Evolutionary conservation across 2,329 filamentous ascomycete species (phyloP).

Genomic region (Penicillium sp.): DNA sequence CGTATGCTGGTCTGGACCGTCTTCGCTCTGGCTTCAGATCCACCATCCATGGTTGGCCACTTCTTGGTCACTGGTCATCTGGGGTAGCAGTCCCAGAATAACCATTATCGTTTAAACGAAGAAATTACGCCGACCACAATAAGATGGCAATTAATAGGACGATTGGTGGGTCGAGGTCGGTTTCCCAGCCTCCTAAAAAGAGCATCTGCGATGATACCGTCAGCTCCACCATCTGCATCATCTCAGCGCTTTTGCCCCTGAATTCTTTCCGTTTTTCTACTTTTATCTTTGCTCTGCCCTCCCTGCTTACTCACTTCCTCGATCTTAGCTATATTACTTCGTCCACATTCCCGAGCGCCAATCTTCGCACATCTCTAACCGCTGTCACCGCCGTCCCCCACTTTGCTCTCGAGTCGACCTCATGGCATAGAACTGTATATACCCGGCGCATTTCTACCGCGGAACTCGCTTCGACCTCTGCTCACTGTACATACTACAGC

Average conservation of each 20-base stretch:
- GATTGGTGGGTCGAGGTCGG: not conserved
- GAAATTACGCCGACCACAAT: not conserved
- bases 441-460: constrained; percentile 1
- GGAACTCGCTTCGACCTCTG: not conserved
- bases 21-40: not conserved
- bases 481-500: constrained; percentile 5
- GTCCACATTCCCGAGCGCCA: constrained; percentile 5
- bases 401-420: constrained; percentile 15
- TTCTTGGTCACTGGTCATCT: not conserved
- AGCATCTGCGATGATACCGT: not conserved
- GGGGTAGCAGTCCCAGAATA: not conserved
- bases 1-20: not conserved
- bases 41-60: not conserved
- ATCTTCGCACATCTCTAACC: constrained; percentile 13
- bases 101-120: not conserved
- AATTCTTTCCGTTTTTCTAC: constrained; percentile 4
- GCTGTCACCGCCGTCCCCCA: constrained; percentile 10
- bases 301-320: not conserved
- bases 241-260: constrained; percentile 8
- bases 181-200: constrained; percentile 11
- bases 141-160: not conserved
- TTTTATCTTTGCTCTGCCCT: not conserved
- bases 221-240: constrained; percentile 16
- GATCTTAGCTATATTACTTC: not conserved
- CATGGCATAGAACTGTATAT: constrained; percentile 18